These are phyloP conservation scores for Wickerhamiella lipophila DNA, from an alignment of 805 yeast species.

Conservation along the genomic window DNA sequence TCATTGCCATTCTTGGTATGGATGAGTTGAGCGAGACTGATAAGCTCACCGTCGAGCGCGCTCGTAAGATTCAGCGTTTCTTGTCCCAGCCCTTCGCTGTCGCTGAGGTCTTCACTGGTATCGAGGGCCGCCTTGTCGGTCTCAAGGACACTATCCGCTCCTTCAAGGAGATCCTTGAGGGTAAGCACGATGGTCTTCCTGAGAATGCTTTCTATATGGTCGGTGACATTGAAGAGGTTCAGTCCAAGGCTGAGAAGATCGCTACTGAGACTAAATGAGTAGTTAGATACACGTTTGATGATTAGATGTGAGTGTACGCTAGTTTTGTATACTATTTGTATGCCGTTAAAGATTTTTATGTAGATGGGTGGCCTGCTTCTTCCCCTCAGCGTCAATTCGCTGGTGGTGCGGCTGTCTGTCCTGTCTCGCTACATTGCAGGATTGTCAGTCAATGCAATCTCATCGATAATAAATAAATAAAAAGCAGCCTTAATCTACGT, in stretches of 20 bases:
- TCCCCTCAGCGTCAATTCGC: too few relatives aligned
- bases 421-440: too few relatives aligned
- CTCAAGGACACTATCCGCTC: conserved; percentile 88
- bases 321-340: background rate
- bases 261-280: conserved; percentile 53
- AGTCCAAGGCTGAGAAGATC: conserved; percentile 97
- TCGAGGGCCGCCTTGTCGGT: conserved; percentile 94
- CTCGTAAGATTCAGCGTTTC: conserved; percentile 99
- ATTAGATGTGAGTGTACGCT: conserved; percentile 4
- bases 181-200: conserved; percentile 98
- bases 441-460: too few relatives aligned
- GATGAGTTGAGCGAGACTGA: conserved; percentile 98
- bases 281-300: conserved; percentile 11
- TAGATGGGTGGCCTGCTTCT: too few relatives aligned
- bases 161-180: conserved; percentile 93
- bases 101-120: conserved; percentile 99
- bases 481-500: too few relatives aligned
- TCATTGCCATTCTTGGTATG: conserved; percentile 99
- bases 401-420: too few relatives aligned
- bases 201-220: conserved; percentile 99
- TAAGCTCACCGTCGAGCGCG: conserved; percentile 99
- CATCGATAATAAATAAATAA: too few relatives aligned
- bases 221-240: conserved; percentile 98
- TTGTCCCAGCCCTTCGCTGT: conserved; percentile 99
- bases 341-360: too few relatives aligned